phyloP scores from a whole-genome alignment of 2,329 filamentous ascomycete genomes.

The Sporothrix inflata region DNA sequence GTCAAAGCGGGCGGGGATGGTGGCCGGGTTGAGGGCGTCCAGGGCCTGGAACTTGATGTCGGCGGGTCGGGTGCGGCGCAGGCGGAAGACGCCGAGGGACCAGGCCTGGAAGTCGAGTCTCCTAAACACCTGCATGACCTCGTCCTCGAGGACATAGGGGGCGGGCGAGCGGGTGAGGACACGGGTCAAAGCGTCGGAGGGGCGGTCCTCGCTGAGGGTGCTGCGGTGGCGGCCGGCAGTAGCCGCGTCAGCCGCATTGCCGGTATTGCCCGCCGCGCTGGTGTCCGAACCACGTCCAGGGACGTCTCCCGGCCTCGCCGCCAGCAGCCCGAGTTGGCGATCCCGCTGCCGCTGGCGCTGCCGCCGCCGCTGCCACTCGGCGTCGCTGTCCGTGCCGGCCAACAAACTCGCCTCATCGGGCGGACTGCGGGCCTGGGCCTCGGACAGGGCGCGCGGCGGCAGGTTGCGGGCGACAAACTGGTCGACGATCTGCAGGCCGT shows the following conservation, averaged over 20 bases:
- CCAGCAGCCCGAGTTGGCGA: not conserved
- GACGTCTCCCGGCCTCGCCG: not conserved
- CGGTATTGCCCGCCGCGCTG: not conserved
- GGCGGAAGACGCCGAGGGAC: constrained; percentile 35
- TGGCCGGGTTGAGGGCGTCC: constrained; percentile 29
- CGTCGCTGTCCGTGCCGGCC: not conserved
- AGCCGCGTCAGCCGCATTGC: not conserved
- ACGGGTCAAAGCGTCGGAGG: constrained; percentile 10
- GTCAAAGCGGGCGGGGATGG: constrained; percentile 35
- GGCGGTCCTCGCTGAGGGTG: not conserved
- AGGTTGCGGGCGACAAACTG: constrained; percentile 38
- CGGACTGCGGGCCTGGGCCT: not conserved
- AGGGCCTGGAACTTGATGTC: constrained; percentile 31
- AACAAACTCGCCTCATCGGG: not conserved
- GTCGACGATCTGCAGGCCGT: constrained; percentile 44
- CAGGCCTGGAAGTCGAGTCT: constrained; percentile 40
- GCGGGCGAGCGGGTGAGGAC: constrained; percentile 31
- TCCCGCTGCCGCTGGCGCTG: constrained; percentile 18
- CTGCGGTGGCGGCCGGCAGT: not conserved
- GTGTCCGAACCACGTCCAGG: not conserved
- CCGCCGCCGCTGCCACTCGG: constrained; percentile 14
- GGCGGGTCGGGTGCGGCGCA: constrained; percentile 29
- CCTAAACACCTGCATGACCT: constrained; percentile 40
- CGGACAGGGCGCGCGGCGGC: constrained; percentile 4
- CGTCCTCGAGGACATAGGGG: constrained; percentile 37